phyloP scores from a whole-genome alignment of 495 filamentous ascomycete genomes.

The Annulohypoxylon nitens region DNA sequence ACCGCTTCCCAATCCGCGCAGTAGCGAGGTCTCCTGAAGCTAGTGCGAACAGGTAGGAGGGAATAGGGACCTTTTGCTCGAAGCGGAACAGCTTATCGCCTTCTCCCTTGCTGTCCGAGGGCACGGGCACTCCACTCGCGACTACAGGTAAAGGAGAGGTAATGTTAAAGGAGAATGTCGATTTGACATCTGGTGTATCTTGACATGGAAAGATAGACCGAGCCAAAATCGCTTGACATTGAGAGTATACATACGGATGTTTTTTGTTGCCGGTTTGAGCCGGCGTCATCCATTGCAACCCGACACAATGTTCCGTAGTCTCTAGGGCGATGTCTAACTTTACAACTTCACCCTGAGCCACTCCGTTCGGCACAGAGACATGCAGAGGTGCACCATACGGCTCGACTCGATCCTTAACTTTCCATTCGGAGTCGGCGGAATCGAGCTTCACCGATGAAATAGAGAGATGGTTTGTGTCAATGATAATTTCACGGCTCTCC shows the following conservation, averaged over 20 bases:
- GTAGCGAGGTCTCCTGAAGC: conserved; percentile 89
- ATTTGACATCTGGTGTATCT: conserved; percentile 96
- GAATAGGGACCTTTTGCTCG: conserved; percentile 89
- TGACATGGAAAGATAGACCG: conserved; percentile 95
- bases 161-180: conserved; percentile 88
- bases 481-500: conserved; percentile 77
- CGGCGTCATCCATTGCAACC: conserved; percentile 91
- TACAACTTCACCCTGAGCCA: conserved; percentile 71
- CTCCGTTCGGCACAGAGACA: conserved; percentile 73
- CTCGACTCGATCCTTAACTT: conserved; percentile 73
- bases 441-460: conserved; percentile 76
- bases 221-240: conserved; percentile 96
- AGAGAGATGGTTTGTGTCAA: conserved; percentile 87
- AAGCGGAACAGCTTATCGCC: conserved; percentile 79
- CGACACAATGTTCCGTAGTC: conserved; percentile 90
- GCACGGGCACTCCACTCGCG: conserved; percentile 83
- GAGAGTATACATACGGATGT: conserved; percentile 96
- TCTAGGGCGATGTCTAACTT: conserved; percentile 69
- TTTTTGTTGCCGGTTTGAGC: conserved; percentile 93
- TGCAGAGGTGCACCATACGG: conserved; percentile 85
- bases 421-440: conserved; percentile 70
- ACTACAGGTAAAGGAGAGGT: conserved; percentile 87
- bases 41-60: conserved; percentile 92
- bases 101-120: conserved; percentile 61
- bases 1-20: conserved; percentile 86